These are phyloP conservation scores for Suillus decipiens DNA, from an alignment of 768 basidiomycete species.

Conservation along the genomic window DNA sequence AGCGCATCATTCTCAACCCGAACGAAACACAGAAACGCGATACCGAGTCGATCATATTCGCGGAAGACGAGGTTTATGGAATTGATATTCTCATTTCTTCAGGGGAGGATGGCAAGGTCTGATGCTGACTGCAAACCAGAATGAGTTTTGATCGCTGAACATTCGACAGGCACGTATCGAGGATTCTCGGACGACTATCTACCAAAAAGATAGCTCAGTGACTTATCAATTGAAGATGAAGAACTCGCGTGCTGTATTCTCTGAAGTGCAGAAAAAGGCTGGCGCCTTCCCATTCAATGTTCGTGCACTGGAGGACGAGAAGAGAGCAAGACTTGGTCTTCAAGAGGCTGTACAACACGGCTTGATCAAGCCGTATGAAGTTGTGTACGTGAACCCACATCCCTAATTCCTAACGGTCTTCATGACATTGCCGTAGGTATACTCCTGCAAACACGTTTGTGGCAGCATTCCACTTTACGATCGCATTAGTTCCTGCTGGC, in stretches of 20 bases:
- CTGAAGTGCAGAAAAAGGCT: conserved; percentile 97
- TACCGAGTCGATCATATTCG: conserved; percentile 82
- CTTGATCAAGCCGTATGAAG: conserved; percentile 93
- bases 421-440: conserved; percentile 47
- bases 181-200: conserved; percentile 90
- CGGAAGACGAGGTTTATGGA: conserved; percentile 93
- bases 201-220: conserved; percentile 82
- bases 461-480: conserved; percentile 96
- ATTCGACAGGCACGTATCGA: conserved; percentile 77
- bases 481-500: conserved; percentile 88
- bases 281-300: conserved; percentile 98
- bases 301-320: conserved; percentile 92
- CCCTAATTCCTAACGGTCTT: conserved; percentile 4
- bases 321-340: conserved; percentile 91
- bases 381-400: conserved; percentile 62
- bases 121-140: not conserved
- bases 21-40: conserved; percentile 82
- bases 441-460: conserved; percentile 84
- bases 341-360: conserved; percentile 95
- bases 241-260: conserved; percentile 94
- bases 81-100: conserved; percentile 90
- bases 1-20: conserved; percentile 91
- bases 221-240: conserved; percentile 98
- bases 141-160: not conserved
- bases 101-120: conserved; percentile 88